phyloP scores from a whole-genome alignment of 2,329 filamentous ascomycete genomes.

The Ceratocystis variospora region DNA sequence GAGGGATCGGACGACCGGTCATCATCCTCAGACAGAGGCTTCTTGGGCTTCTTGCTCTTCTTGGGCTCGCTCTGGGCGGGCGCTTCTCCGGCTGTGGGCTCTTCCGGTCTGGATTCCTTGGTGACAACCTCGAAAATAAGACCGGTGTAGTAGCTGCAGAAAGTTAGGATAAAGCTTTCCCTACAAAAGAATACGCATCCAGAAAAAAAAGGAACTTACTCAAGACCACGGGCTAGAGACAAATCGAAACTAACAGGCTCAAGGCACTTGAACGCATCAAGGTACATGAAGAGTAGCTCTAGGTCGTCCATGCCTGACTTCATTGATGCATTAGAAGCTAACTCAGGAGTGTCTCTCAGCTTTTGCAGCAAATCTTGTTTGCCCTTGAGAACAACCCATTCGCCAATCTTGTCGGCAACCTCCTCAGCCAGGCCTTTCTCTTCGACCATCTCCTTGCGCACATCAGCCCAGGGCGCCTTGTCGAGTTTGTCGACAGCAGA shows the following conservation, averaged over 20 bases:
- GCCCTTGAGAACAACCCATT: slow-evolving; percentile 68
- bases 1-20: slow-evolving; percentile 68
- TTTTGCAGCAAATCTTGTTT: slow-evolving; percentile 58
- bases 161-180: neutral
- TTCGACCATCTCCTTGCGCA: slow-evolving; percentile 83
- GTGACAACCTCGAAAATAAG: slow-evolving; percentile 84
- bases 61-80: slow-evolving; percentile 28
- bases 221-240: slow-evolving; percentile 76
- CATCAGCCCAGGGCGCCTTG: slow-evolving; percentile 62
- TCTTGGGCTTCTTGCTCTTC: slow-evolving; percentile 36
- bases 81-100: slow-evolving; percentile 25
- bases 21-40: slow-evolving; percentile 37
- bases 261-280: slow-evolving; percentile 60
- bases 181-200: neutral
- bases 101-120: slow-evolving; percentile 53
- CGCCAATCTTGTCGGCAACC: slow-evolving; percentile 76
- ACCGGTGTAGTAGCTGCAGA: slow-evolving; percentile 73
- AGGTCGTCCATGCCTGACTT: slow-evolving; percentile 72
- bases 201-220: slow-evolving; percentile 38
- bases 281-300: slow-evolving; percentile 65
- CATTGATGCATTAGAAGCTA: slow-evolving; percentile 59
- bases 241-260: slow-evolving; percentile 77
- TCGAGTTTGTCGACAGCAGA: slow-evolving; percentile 94
- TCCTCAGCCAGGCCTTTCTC: slow-evolving; percentile 68
- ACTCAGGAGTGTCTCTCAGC: slow-evolving; percentile 51